Base-by-base conservation (phyloP, 2,329 filamentous ascomycete species). In the Exophiala xenobiotica region DNA sequence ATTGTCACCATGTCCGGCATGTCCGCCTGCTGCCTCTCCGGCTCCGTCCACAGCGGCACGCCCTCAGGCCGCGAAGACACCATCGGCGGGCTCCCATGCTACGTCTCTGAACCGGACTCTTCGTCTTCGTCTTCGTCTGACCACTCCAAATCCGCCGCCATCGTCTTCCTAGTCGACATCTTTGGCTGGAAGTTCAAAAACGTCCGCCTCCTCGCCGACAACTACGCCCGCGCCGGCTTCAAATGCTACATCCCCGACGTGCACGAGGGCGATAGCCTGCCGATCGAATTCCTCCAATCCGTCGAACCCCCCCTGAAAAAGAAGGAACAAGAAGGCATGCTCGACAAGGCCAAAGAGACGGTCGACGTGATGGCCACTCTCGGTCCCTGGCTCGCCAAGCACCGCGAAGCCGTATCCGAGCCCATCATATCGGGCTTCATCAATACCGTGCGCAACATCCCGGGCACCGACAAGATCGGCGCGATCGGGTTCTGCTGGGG, bases 401-500 rank as follows among this genome's bases (percentile, higher is more conserved):
- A 76, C 58, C 65, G 71, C 23, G 73, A 76, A 58, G 67, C 53
- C 9, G 68, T 74, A 8, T 55, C 67, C 3, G 68, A 69, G 47
- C 73, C 73, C 0, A 47, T 75, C n/a, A 71, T 75, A 49, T 69
- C 73, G 26, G 65, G 64, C 37, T 75, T 74, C 62, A 70, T 74
- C 53, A 64, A 67, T 39, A 57, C 68, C 16, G 63, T 75, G 4
- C 63, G 69, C 19, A 59, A 58, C 47, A 67, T 67, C 5, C 68
- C 69, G 1, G 71, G 70, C 1, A 73, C 70, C 3, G 44, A 53
- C 23, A 58, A 55, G 39, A 67, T 76, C 12, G 71, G 68, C n/a
- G 70, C 68, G 5, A 67, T 77, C 22, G 75, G 75, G 4, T 77
- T 76, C 62, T 77, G 74, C 67, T 77, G 72, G 65, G 74, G 74